Evolutionary conservation across 805 yeast species (phyloP).

Genomic region (Nakazawaea anatomiae): DNA sequence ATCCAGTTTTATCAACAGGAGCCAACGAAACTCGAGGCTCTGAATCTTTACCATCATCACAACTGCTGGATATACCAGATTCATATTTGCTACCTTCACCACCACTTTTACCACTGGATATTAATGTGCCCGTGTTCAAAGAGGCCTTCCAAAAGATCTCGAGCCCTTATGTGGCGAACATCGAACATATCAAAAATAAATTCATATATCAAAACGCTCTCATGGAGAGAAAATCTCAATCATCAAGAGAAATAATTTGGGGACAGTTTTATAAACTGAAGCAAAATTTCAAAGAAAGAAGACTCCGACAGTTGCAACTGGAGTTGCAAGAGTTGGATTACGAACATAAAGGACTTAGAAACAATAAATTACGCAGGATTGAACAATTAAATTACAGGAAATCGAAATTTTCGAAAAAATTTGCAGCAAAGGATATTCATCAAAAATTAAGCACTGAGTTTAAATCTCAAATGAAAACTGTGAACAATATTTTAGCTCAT

Average conservation of each 20-base stretch:
- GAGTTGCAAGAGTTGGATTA: slow-evolving; percentile 1
- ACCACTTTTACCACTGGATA: slow-evolving; percentile 13
- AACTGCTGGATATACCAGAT: too few species aligned
- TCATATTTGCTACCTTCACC: slow-evolving; percentile 9
- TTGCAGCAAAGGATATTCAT: background rate
- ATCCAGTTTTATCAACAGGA: background rate
- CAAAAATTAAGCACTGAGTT: background rate
- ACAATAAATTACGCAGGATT: background rate
- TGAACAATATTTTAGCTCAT: background rate
- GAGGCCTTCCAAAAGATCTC: slow-evolving; percentile 15
- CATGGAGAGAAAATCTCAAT: background rate
- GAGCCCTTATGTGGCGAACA: slow-evolving; percentile 11
- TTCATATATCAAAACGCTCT: background rate
- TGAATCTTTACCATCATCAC: too few species aligned
- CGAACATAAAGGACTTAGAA: slow-evolving; percentile 1
- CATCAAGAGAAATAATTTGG: slow-evolving; percentile 1
- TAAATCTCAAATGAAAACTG: background rate
- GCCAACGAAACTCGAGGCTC: background rate
- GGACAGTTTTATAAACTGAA: slow-evolving; percentile 3
- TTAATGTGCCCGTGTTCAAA: slow-evolving; percentile 16
- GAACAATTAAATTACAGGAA: background rate
- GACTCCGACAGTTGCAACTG: background rate
- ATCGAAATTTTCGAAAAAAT: background rate
- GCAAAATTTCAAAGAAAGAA: slow-evolving; percentile 6
- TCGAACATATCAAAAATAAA: slow-evolving; percentile 13